Evolutionary conservation across 352 stramenopile species (phyloP), one percentile per base, ranked within the genome.

Genomic region (Globisporangium apiculatum): DNA sequence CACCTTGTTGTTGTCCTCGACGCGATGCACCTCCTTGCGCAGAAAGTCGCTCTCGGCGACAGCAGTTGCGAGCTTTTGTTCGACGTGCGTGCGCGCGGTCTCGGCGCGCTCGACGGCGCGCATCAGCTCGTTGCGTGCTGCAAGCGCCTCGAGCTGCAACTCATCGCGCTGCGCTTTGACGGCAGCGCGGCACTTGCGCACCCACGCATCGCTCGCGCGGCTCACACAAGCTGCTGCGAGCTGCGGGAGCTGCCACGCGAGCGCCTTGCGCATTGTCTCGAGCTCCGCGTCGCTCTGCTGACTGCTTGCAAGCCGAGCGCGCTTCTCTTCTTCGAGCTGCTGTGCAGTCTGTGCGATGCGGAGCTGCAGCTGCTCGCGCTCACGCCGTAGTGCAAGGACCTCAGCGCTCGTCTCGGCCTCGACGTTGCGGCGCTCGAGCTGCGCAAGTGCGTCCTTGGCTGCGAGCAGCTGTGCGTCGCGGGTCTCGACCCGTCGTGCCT

Each of bases 1-100:
- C 36, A 81, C 69, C 48, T 84, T 84, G 61, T 79, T 84, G 65
- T 79, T 84, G 18, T 84, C 74, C 43, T 84, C 74, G 4, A 84
- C 63, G 15, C 74, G 74, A 35, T 68, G 61, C 6, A 84, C 67
- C 50, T 84, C 74, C 24, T 76, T 76, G 37, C 68, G 55, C 51
- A 81, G 51, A 51, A 84, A 84, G 11, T 84, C 74, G 53, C 67
- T 71, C 51, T 84, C 74, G 15, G 67, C 63, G 37, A 67, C 46
- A 2, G 55, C 47, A 40, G 66, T 75, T 53, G 81, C 76, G 51
- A 71, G 65, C 48, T 84, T 77, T 41, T 73, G 65, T 48, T 78
- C 67, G 7, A 71, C 41, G n/a, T 65, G 58, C 6, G 73, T 68
- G 41, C 71, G 67, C 15, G 59, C 57, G 12, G 76, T 66, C 17